These are phyloP conservation scores for Takashimella tepidaria DNA, from an alignment of 1,284 basidiomycete genomes.

Conservation along the genomic window DNA sequence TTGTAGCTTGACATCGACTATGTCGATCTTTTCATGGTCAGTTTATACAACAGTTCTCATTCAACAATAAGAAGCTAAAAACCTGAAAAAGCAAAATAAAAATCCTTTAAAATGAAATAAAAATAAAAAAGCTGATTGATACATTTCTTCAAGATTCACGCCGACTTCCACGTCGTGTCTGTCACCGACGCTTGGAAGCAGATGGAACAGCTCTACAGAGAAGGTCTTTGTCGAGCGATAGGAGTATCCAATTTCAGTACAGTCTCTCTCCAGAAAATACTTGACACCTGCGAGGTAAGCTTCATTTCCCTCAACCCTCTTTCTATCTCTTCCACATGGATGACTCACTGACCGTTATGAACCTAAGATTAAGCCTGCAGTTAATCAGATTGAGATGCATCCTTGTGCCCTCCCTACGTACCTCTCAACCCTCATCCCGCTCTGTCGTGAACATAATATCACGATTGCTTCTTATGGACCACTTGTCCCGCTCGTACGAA, in stretches of 20 bases:
- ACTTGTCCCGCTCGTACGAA: slow-evolving; percentile 34
- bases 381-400: slow-evolving; percentile 78
- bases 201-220: slow-evolving; percentile 60
- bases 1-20: slow-evolving; percentile 8
- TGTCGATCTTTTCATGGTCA: slow-evolving; percentile 15
- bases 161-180: slow-evolving; percentile 12
- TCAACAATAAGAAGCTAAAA: too few relatives aligned
- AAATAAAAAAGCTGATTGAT: slow-evolving; percentile 56
- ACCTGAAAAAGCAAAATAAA: too few relatives aligned
- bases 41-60: too few relatives aligned
- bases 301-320: neutral
- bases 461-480: slow-evolving; percentile 58
- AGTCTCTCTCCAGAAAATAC: slow-evolving; percentile 57
- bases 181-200: slow-evolving; percentile 55
- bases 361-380: slow-evolving; percentile 58
- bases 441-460: slow-evolving; percentile 58
- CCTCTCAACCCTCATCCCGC: slow-evolving; percentile 53
- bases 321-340: neutral
- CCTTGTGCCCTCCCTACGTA: slow-evolving; percentile 62
- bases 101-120: too few relatives aligned
- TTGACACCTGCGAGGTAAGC: slow-evolving; percentile 48
- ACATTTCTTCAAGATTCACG: slow-evolving; percentile 8
- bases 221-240: slow-evolving; percentile 64
- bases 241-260: slow-evolving; percentile 77
- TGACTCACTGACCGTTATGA: too few relatives aligned